Base-by-base conservation (phyloP, 2,329 filamentous ascomycete species). In the Aspergillus sp. region DNA sequence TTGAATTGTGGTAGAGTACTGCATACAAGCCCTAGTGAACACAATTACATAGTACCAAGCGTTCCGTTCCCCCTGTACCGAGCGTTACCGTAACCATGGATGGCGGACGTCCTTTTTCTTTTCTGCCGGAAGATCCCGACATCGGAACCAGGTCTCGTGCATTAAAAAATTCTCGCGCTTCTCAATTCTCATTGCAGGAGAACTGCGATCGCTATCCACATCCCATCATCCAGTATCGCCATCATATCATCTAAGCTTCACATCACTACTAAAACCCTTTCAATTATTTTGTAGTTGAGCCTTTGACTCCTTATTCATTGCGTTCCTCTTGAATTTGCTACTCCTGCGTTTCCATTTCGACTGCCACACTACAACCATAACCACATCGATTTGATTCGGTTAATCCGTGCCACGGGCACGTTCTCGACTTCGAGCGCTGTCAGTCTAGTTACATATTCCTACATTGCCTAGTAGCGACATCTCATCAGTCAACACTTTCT, bases 51-150 rank as follows among this genome's bases (percentile, higher is more conserved):
- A 5, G 10, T 30, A 30, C 9, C 25, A 30, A 30, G 25, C 25
- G 7, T 9, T 12, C 10, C 10, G 9, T 10, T 30, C 5, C 25
- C 25, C 25, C 4, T 30, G 25, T 30, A 30, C 25, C 25, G 10
- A 30, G 25, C 5, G 7, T 20, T 7, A 22, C 4, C 7, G 37
- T 39, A 20, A 43, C 41, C 12, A 45, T 46, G 22, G 46, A 27
- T 41, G 20, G 10, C 39, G 17, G 25, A 10, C 9, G 25, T 30
- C 12, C 25, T 30, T 30, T 30, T 30, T 10, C 19, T 41, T 43
- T 39, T 43, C 41, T 49, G 54, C 59, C 57, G 59, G 53, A 43
- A 58, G 56, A 51, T 50, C 49, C 60, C 59, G 60, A 59, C 51
- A 54, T 52, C 51, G 53, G 50, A 43, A 13, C 15, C 41, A 27